Base-by-base conservation (phyloP, 2,329 filamentous ascomycete species). In the Spiromastix sp. region DNA sequence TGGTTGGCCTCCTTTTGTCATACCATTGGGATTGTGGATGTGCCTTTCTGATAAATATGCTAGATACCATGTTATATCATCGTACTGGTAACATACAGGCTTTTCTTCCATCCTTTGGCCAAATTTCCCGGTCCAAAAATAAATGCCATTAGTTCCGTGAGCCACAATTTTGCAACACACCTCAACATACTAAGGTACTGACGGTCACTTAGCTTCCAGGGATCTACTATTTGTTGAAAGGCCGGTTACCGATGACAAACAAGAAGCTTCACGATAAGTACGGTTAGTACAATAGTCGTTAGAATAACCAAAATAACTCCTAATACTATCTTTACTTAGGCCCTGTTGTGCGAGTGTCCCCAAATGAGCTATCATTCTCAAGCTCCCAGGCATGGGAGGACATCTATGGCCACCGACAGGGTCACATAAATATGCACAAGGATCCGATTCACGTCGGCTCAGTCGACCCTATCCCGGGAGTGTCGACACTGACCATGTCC, bases 301-400 rank as follows among this genome's bases (percentile, higher is more conserved):
- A 24, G 21, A 24, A 24, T 24, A n/a, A 24, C 21, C 21, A 24
- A 24, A 24, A 24, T n/a, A 7, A n/a, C n/a, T n/a, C n/a, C n/a
- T n/a, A n/a, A n/a, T 7, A 24, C 21, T 24, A 24, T 24, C n/a
- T n/a, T 24, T n/a, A n/a, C 21, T 24, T 24, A 24, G 21, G 21
- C 6, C 43, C 47, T 5, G 38, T 55, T 3, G 46, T 63, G 2
- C 52, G 56, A 5, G 42, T 61, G 7, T 45, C 50, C 2, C 57
- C 55, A 0, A 49, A 54, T 9, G 51, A 59, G 40, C 45, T 62
- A 7, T 48, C 51, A 37, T 59, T 62, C 43, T 46, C 44, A 31
- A 45, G 53, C 26, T 42, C 46, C 2, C 45, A 51, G 30, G 55
- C 58, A 15, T 58, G 48, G 51, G 36, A 45, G 10, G 54, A 57